Evolutionary conservation across 345 rosid genomes (phyloP).

Genomic region (Eucalyptus cladocalyx): DNA sequence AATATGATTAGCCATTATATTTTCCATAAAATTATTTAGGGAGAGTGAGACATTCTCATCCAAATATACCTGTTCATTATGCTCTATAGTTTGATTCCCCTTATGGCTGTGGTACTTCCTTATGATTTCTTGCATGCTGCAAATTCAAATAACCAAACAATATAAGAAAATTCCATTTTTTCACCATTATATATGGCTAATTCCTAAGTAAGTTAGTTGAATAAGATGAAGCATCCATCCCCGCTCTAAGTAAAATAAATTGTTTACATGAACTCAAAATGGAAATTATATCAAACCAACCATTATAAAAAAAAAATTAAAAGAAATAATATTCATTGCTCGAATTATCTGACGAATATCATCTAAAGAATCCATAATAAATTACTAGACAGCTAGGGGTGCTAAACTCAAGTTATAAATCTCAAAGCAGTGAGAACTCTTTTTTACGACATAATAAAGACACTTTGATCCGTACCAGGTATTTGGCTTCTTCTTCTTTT

Average conservation of each 20-base stretch:
- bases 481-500: background rate
- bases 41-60: background rate
- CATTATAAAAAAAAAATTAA: background rate
- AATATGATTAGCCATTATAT: background rate
- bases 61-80: background rate
- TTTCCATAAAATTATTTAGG: background rate
- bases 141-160: background rate
- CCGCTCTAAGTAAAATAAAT: background rate
- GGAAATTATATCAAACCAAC: background rate
- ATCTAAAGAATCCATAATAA: background rate
- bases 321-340: background rate
- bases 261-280: background rate
- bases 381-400: background rate
- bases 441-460: background rate
- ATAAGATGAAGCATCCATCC: background rate
- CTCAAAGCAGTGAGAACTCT: background rate
- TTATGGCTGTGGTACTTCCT: slow-evolving; percentile 4
- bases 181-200: background rate
- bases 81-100: slow-evolving; percentile 1
- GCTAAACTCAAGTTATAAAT: background rate
- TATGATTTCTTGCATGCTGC: slow-evolving; percentile 20
- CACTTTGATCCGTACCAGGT: background rate
- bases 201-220: background rate
- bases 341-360: background rate
- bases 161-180: background rate